Evolutionary conservation across 1,139 yeast genomes (phyloP).

Genomic region (Taiozyma onychis): DNA sequence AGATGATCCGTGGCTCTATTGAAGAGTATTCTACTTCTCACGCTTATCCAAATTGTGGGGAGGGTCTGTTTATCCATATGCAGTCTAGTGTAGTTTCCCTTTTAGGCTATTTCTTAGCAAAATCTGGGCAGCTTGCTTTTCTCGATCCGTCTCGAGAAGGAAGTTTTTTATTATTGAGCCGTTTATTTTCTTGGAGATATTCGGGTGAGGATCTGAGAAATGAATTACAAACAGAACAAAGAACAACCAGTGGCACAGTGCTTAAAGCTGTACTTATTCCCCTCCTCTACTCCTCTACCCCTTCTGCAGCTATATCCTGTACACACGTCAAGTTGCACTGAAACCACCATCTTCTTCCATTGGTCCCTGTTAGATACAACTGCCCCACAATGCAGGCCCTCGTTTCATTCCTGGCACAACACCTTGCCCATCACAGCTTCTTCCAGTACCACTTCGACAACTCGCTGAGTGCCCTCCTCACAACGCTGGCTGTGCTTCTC

Average conservation of each 20-base stretch:
- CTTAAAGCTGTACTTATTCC: not conserved
- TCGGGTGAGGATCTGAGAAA: not conserved
- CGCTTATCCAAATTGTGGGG: not conserved
- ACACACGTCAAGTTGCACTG: no score
- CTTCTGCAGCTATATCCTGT: not conserved
- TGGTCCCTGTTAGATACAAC: not conserved
- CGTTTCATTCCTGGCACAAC: not conserved
- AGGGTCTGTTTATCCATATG: not conserved
- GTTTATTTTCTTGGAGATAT: not conserved
- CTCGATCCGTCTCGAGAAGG: not conserved
- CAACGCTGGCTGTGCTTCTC: slow-evolving; percentile 13
- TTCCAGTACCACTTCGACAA: slow-evolving; percentile 19
- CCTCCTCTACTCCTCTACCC: not conserved
- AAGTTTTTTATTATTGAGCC: not conserved
- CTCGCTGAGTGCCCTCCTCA: slow-evolving; percentile 15
- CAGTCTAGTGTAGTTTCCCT: not conserved
- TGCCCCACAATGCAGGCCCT: not conserved
- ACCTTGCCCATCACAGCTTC: slow-evolving; percentile 5
- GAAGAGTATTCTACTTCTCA: not conserved
- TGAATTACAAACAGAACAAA: not conserved
- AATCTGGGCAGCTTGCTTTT: not conserved
- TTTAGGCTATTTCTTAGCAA: not conserved
- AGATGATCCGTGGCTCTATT: not conserved
- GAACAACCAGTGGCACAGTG: no score
- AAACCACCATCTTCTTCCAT: not conserved